These are phyloP conservation scores for Strigomonas culicis DNA, from an alignment of 208 protist genomes.

Conservation along the genomic window DNA sequence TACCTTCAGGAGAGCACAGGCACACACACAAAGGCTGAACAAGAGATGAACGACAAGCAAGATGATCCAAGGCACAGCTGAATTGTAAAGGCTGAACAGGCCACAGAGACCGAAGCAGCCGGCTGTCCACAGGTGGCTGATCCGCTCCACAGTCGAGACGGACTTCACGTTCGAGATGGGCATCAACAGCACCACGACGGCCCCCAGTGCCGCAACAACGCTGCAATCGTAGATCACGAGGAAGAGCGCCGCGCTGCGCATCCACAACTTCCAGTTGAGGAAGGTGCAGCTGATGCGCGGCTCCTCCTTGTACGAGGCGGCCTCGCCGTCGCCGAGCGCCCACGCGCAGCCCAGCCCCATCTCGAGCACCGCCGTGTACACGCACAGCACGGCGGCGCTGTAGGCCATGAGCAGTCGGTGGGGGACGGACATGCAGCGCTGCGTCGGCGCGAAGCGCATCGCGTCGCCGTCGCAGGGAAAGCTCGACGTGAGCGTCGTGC, in stretches of 20 bases:
- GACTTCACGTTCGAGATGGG: not conserved
- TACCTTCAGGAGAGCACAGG: too few species aligned
- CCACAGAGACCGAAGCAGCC: too few species aligned
- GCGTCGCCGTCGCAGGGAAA: not conserved
- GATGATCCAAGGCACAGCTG: too few species aligned
- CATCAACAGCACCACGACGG: not conserved
- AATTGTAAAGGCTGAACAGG: too few species aligned
- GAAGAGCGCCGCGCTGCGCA: too few species aligned
- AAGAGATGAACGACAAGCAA: not conserved
- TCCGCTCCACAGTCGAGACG: too few species aligned
- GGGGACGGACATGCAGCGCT: not conserved
- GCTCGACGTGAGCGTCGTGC: not conserved
- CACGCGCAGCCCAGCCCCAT: not conserved
- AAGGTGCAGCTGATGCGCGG: not conserved
- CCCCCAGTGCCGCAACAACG: not conserved
- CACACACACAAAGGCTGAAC: not conserved
- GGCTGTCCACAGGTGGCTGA: too few species aligned
- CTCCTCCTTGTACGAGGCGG: not conserved
- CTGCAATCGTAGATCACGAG: too few species aligned
- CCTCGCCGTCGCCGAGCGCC: not conserved
- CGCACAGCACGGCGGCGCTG: not conserved
- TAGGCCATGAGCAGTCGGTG: slow-evolving; percentile 10
- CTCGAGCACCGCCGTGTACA: not conserved
- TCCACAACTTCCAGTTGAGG: not conserved
- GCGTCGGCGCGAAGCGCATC: slow-evolving; percentile 4